phyloP scores from a whole-genome alignment of 768 basidiomycete species.

The Amyloporia xantha region DNA sequence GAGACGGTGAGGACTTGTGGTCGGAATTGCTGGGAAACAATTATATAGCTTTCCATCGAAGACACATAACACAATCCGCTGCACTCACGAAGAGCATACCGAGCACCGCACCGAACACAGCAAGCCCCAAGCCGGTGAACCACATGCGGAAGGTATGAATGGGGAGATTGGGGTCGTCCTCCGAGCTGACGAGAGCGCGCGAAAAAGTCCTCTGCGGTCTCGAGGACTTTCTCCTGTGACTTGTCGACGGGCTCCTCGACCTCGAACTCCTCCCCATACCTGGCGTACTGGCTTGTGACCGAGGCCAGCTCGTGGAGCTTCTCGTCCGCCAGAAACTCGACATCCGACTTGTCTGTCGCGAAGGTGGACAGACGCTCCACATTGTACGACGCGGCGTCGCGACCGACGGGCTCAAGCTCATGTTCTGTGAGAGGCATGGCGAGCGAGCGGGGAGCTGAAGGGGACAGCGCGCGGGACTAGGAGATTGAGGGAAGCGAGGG shows the following conservation, averaged over 20 bases:
- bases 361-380: background rate
- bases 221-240: conserved; percentile 2
- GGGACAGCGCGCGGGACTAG: background rate
- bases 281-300: background rate
- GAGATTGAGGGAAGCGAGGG: background rate
- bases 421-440: background rate
- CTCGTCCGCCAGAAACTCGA: background rate
- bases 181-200: conserved; percentile 1
- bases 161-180: conserved; percentile 2
- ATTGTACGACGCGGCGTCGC: background rate
- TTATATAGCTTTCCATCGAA: background rate
- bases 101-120: conserved; percentile 5
- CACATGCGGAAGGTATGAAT: conserved; percentile 7
- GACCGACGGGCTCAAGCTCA: conserved; percentile 1
- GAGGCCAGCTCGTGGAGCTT: conserved; percentile 1
- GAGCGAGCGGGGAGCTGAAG: background rate
- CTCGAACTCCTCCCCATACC: background rate
- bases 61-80: background rate
- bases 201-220: conserved; percentile 6
- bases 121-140: conserved; percentile 4
- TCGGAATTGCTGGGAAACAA: conserved; percentile 2
- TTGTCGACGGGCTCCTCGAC: too few species aligned
- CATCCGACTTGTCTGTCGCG: background rate
- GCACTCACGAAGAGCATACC: conserved; percentile 8
- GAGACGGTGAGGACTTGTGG: conserved; percentile 3